Evolutionary conservation across 345 rosid species (phyloP).

Genomic region (Trapa bicornis): DNA sequence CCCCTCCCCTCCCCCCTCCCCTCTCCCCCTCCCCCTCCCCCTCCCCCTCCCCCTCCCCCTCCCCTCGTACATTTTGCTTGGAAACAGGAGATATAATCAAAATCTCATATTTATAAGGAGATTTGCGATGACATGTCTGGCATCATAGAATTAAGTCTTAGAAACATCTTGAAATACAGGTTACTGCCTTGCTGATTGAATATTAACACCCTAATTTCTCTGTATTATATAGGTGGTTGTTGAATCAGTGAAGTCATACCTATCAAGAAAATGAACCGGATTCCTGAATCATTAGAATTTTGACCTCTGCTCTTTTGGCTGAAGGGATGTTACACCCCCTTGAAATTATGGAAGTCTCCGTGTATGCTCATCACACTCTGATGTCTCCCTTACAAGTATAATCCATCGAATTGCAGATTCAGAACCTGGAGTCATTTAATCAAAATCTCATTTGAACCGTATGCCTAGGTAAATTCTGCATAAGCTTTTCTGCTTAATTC

Average conservation of each 20-base stretch:
- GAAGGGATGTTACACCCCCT: not conserved
- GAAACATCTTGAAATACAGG: not conserved
- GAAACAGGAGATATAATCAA: not conserved
- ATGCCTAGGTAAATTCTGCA: not conserved
- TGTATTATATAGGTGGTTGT: slow-evolving; percentile 37
- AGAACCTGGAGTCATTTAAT: not conserved
- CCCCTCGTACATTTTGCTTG: not conserved
- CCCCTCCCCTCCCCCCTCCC: too few species aligned
- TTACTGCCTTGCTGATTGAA: not conserved
- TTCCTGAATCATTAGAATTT: not conserved
- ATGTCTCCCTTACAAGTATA: not conserved
- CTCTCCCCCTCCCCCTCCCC: too few species aligned
- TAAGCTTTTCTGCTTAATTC: not conserved
- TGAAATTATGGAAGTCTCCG: not conserved
- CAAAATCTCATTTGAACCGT: not conserved
- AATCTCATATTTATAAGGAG: not conserved
- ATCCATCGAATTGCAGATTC: not conserved
- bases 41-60: too few species aligned
- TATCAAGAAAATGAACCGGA: slow-evolving; percentile 27
- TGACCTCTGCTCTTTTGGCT: not conserved
- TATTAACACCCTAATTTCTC: not conserved
- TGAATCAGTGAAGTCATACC: slow-evolving; percentile 51
- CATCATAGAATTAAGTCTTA: not conserved
- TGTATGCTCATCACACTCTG: not conserved
- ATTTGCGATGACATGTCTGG: not conserved